Evolutionary conservation across 2,329 filamentous ascomycete species (phyloP), one percentile per base, ranked within the genome.

Genomic region (Zarea fungicola): DNA sequence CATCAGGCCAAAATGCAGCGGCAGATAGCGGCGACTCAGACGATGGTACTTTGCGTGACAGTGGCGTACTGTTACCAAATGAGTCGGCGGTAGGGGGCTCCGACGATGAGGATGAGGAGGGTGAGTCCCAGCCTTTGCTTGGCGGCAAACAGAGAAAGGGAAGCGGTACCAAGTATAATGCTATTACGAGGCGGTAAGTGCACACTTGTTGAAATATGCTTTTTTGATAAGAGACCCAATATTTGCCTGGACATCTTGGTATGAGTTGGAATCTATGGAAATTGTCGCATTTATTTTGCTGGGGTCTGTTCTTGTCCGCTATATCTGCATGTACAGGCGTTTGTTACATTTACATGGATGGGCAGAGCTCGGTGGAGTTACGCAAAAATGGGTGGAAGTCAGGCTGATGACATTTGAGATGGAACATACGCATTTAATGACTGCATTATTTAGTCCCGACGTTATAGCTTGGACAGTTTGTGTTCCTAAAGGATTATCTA

Each of bases 21-120:
- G 62, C 37, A 2, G 64, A 65, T 4, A 61, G 43, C 35, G 64
- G 45, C 52, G 67, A 69, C 11, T 63, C 58, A 0, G 68, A 72
- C 28, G 61, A 60, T 5, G 68, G 65, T 5, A 62, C 50, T 7
- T 45, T 56, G 14, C 51, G 42, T 11, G 54, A 55, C 1, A 57
- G 54, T 25, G 55, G 49, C 1, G 28, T 59, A 10, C 23, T 60
- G n/a, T 31, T 62, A 3, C 55, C 49, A 3, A 52, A 57, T n/a
- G 58, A 59, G 22, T 57, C 53, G 18, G 55, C 58, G 4, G 41
- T 60, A 21, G 22, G 34, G 1, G n/a, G 26, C 26, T 40, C 35
- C n/a, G 55, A 52, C 3, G 60, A 59, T 7, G 54, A 56, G 14
- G 51, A 55, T 18, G 55, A 54, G 21, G 26, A 41, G 2, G 34